phyloP scores from a whole-genome alignment of 345 rosid genomes.

The Citrus trifoliata region DNA sequence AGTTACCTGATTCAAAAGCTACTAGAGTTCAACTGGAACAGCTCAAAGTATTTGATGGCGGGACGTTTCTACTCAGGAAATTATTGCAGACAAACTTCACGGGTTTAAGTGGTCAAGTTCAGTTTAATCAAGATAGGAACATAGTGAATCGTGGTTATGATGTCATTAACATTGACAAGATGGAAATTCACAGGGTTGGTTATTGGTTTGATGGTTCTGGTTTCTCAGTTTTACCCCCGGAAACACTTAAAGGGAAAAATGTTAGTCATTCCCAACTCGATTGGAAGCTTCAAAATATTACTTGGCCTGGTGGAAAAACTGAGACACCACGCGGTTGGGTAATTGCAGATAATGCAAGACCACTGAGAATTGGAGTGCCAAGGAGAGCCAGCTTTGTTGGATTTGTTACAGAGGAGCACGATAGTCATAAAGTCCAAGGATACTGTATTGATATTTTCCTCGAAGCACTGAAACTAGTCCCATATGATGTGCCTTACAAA shows the following conservation, averaged over 20 bases:
- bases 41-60: slow-evolving; percentile 62
- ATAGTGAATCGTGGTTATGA: slow-evolving; percentile 56
- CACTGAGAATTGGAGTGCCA: slow-evolving; percentile 80
- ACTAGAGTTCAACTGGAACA: slow-evolving; percentile 38
- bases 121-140: slow-evolving; percentile 50
- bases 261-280: slow-evolving; percentile 22
- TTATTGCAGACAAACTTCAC: slow-evolving; percentile 64
- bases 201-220: slow-evolving; percentile 61
- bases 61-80: slow-evolving; percentile 38
- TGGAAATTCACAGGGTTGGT: slow-evolving; percentile 51
- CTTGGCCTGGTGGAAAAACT: slow-evolving; percentile 79
- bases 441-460: slow-evolving; percentile 76
- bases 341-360: slow-evolving; percentile 55
- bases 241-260: slow-evolving; percentile 25
- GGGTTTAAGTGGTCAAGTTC: slow-evolving; percentile 68
- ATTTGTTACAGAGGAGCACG: slow-evolving; percentile 54
- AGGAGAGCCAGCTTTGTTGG: slow-evolving; percentile 68
- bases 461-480: slow-evolving; percentile 61
- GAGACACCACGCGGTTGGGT: slow-evolving; percentile 86
- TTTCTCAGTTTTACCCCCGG: slow-evolving; percentile 52
- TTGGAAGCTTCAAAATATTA: slow-evolving; percentile 50
- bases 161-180: slow-evolving; percentile 56
- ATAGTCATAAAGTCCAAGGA: slow-evolving; percentile 50
- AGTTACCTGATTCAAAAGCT: slow-evolving; percentile 25
- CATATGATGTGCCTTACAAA: slow-evolving; percentile 69